Percentiles rank a stretch among this genome's conserved stretches.
Evolutionary conservation across 148 eudicot species (phyloP).

Genomic region (Polygonum aviculare): DNA sequence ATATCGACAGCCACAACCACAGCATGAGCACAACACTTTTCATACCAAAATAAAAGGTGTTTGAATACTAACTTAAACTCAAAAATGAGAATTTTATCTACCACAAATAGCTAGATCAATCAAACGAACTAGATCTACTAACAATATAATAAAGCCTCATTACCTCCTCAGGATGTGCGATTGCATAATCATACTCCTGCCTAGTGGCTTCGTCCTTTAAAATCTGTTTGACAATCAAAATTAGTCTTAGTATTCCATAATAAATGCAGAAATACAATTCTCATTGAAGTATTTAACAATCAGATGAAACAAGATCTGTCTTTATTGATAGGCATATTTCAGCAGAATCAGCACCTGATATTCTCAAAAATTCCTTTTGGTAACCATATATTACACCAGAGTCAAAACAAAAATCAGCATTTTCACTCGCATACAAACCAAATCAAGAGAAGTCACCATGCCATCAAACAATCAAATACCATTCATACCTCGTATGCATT

Average conservation of each 20-base stretch:
- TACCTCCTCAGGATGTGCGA: slow-evolving; percentile 96
- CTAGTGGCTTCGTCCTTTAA: slow-evolving; percentile 85
- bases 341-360: neutral
- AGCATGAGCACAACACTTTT: neutral
- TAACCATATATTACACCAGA: neutral
- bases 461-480: neutral
- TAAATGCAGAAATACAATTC: neutral
- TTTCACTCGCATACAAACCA: neutral
- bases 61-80: neutral
- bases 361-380: neutral
- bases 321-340: neutral
- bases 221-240: slow-evolving; percentile 39
- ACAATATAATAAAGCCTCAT: neutral
- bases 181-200: slow-evolving; percentile 84
- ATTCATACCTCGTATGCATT: slow-evolving; percentile 76
- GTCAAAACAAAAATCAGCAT: neutral
- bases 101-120: neutral
- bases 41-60: neutral
- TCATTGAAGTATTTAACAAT: neutral
- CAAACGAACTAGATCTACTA: neutral
- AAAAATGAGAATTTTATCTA: neutral
- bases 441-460: neutral
- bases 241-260: neutral
- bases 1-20: neutral
- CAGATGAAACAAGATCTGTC: neutral